These are phyloP conservation scores for Pleurotus platypus DNA, from an alignment of 768 basidiomycete genomes.

Conservation along the genomic window DNA sequence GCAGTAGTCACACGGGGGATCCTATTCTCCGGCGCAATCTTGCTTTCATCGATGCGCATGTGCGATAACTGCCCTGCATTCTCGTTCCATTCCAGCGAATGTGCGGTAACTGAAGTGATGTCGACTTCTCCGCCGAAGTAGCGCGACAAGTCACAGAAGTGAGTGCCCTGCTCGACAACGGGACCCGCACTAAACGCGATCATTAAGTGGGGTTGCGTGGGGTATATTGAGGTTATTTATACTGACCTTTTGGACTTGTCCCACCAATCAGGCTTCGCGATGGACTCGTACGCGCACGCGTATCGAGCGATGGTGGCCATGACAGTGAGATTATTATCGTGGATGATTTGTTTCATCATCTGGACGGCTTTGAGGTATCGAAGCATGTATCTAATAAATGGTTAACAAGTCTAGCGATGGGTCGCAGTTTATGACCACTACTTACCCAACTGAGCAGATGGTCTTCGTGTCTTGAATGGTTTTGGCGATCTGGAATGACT, in stretches of 20 bases:
- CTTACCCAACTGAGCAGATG: constrained; percentile 87
- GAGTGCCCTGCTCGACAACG: constrained; percentile 89
- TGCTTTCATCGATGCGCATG: constrained; percentile 78
- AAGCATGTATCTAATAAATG: constrained; percentile 73
- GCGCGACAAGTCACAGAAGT: constrained; percentile 95
- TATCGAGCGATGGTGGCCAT: constrained; percentile 97
- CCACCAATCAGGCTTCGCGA: constrained; percentile 89
- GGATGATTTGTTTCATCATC: constrained; percentile 94
- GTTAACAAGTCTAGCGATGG: constrained; percentile 4
- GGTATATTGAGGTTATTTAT: background rate
- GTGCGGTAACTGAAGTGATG: constrained; percentile 72
- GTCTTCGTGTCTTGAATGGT: constrained; percentile 65
- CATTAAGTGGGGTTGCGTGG: background rate
- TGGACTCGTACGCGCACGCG: constrained; percentile 80
- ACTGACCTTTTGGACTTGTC: constrained; percentile 78
- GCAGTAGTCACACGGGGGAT: constrained; percentile 93
- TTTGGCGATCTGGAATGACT: constrained; percentile 70
- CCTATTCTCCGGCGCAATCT: constrained; percentile 82
- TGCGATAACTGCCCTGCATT: constrained; percentile 81
- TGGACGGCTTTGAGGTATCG: constrained; percentile 92
- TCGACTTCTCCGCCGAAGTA: constrained; percentile 98
- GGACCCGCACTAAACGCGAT: constrained; percentile 60
- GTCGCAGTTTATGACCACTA: constrained; percentile 1
- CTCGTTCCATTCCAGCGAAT: constrained; percentile 92
- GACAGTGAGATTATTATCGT: constrained; percentile 90